Evolutionary conservation across 257 asterid genomes (phyloP).

Genomic region (Phtheirospermum japonicum): DNA sequence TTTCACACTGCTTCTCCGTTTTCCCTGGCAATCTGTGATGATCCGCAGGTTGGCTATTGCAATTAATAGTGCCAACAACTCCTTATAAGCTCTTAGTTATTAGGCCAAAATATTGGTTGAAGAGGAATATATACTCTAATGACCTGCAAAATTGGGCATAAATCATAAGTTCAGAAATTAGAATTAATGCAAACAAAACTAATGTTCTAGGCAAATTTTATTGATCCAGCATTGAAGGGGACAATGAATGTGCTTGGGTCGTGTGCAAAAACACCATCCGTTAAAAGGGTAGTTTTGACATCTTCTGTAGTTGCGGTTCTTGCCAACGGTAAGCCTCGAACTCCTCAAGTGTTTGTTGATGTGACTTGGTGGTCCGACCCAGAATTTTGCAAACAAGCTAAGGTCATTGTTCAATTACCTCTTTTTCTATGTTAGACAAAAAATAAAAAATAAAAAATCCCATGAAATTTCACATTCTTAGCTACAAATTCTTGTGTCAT

Average conservation of each 20-base stretch:
- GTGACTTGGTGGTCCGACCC: slow-evolving; percentile 71
- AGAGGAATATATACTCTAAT: no score
- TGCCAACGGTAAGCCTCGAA: slow-evolving; percentile 44
- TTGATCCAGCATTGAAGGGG: slow-evolving; percentile 77
- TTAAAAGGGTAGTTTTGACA: slow-evolving; percentile 62
- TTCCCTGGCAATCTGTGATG: slow-evolving; percentile 30
- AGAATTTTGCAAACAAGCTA: slow-evolving; percentile 45
- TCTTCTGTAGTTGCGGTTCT: slow-evolving; percentile 61
- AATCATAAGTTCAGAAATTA: no score
- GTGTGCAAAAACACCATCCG: slow-evolving; percentile 56
- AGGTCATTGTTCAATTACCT: no score
- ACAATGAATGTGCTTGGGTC: slow-evolving; percentile 74
- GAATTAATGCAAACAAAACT: no score
- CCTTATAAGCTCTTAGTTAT: no score
- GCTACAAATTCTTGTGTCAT: no score
- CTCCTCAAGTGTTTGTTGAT: slow-evolving; percentile 62
- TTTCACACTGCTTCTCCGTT: slow-evolving; percentile 75
- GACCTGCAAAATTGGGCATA: no score
- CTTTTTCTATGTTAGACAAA: no score
- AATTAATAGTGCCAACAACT: no score
- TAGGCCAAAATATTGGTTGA: no score
- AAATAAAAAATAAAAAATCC: no score
- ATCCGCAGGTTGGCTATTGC: slow-evolving; percentile 56
- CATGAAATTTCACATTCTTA: no score
- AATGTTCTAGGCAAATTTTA: slow-evolving; percentile 57